Evolutionary conservation across 2,329 filamentous ascomycete species (phyloP), one percentile per base, ranked within the genome.

Genomic region (Aspergillus fijiensis): DNA sequence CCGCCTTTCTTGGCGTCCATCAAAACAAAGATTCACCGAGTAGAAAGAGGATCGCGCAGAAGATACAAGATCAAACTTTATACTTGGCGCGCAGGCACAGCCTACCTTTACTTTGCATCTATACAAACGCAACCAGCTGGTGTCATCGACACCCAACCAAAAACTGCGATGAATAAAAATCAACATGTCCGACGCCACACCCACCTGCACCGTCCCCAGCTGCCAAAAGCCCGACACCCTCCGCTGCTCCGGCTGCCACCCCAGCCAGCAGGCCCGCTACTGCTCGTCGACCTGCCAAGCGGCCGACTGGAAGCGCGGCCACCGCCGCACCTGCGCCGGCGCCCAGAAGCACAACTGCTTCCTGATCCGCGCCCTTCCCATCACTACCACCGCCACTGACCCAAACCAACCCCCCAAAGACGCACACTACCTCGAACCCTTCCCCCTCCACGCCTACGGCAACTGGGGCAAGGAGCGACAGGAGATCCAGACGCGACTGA

Each of bases 371-470:
- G 16, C 55, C 4, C 11, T 11, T 2, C 55, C 58, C 14, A 42
- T 48, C 12, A 39, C 31, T 3, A n/a, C 42, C 6, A n/a, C 35
- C 5, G 12, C 35, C 5, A 14, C 33, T 14, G 33, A 14, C 14
- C 11, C 33, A 2, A 5, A 47, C 5, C 14, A 42, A 42, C 19
- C 35, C 5, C 16, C n/a, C 27, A 49, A 49, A 23, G 55, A 63
- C 11, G 51, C 55, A 7, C 51, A 57, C 27, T 60, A 58, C 33
- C 58, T 62, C 23, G 51, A 63, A 16, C 61, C 61, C 4, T 55
- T 57, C 23, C 51, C 23, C 3, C 49, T 60, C 5, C 12, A n/a
- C 2, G 33, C 31, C 25, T 63, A 56, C 49, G 55, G 55, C 14
- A 29, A 60, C 49, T 60, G 55, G 58, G 31, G 6, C 10, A 3